phyloP scores from a whole-genome alignment of 352 stramenopile species.

The Phytophthora constricta region DNA sequence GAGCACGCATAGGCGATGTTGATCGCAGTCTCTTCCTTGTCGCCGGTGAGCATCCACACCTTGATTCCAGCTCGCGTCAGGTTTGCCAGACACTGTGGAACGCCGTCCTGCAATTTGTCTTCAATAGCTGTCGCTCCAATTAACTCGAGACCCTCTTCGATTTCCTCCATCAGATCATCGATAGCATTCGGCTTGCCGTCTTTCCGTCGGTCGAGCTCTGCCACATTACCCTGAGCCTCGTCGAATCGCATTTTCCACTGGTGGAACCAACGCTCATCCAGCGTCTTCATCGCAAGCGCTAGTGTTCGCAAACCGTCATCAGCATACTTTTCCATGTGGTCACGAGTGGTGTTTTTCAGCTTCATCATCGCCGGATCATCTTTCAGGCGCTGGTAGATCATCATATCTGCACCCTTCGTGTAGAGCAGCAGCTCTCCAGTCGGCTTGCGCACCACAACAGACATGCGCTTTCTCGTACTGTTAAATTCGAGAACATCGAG shows the following conservation, averaged over 20 bases:
- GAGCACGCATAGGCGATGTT: constrained; percentile 95
- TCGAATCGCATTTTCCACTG: constrained; percentile 81
- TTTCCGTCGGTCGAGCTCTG: constrained; percentile 81
- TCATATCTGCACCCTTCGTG: constrained; percentile 93
- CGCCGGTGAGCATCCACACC: constrained; percentile 96
- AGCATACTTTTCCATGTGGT: constrained; percentile 87
- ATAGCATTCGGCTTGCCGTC: constrained; percentile 80
- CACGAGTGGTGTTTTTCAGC: constrained; percentile 64
- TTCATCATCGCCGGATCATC: constrained; percentile 55
- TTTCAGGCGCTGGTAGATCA: constrained; percentile 87
- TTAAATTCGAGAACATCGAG: constrained; percentile 84
- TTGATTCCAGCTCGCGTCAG: constrained; percentile 91
- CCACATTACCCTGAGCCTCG: constrained; percentile 67
- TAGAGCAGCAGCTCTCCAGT: constrained; percentile 69
- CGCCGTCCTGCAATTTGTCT: constrained; percentile 92
- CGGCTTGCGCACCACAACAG: constrained; percentile 64
- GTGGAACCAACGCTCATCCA: constrained; percentile 76
- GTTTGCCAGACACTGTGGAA: constrained; percentile 84
- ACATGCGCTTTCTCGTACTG: constrained; percentile 83
- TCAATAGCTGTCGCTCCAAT: constrained; percentile 93
- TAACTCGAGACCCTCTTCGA: constrained; percentile 82
- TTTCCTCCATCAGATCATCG: constrained; percentile 81
- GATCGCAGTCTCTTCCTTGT: constrained; percentile 96
- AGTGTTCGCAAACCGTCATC: constrained; percentile 88
- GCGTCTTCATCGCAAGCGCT: constrained; percentile 71